A percentile compares a stretch with the other conserved stretches of the same genome.
Conservation (phyloP, 768 basidiomycete species). For the Mycena albidolilacea region DNA sequence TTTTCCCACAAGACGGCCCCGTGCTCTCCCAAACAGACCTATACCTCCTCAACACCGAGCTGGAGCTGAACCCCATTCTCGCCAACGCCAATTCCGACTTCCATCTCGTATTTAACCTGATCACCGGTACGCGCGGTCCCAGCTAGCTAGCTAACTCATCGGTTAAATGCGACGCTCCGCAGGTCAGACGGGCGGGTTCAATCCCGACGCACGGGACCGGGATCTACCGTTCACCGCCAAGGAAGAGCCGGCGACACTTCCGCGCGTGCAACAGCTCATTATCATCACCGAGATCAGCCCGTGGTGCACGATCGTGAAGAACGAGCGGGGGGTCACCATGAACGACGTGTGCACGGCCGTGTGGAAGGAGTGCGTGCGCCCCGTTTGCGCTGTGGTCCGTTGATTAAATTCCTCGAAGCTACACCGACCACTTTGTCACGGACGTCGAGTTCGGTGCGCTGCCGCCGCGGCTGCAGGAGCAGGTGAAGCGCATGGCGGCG, state of each 20-base stretch:
- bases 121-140: slow-evolving; percentile 64
- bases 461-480: slow-evolving; percentile 77
- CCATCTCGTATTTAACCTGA: slow-evolving; percentile 81
- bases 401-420: slow-evolving; percentile 58
- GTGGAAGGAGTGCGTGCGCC: slow-evolving; percentile 78
- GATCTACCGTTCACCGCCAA: slow-evolving; percentile 68
- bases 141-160: not conserved
- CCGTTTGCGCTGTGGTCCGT: not conserved
- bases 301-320: slow-evolving; percentile 85
- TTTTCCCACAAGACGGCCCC: slow-evolving; percentile 72
- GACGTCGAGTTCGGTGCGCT: slow-evolving; percentile 75
- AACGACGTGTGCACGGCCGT: slow-evolving; percentile 81
- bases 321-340: slow-evolving; percentile 81
- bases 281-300: slow-evolving; percentile 75
- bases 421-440: slow-evolving; percentile 77
- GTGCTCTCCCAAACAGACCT: slow-evolving; percentile 86
- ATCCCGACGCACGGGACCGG: slow-evolving; percentile 69
- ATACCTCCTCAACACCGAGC: slow-evolving; percentile 79
- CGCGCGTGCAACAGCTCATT: slow-evolving; percentile 71
- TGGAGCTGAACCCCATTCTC: slow-evolving; percentile 84
- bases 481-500: slow-evolving; percentile 74
- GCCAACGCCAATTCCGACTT: slow-evolving; percentile 62
- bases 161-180: slow-evolving; percentile 6
- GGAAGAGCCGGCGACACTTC: slow-evolving; percentile 79
- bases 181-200: slow-evolving; percentile 78